These are phyloP conservation scores for Albizia julibrissin DNA, from an alignment of 306 rosid genomes.

Conservation along the genomic window DNA sequence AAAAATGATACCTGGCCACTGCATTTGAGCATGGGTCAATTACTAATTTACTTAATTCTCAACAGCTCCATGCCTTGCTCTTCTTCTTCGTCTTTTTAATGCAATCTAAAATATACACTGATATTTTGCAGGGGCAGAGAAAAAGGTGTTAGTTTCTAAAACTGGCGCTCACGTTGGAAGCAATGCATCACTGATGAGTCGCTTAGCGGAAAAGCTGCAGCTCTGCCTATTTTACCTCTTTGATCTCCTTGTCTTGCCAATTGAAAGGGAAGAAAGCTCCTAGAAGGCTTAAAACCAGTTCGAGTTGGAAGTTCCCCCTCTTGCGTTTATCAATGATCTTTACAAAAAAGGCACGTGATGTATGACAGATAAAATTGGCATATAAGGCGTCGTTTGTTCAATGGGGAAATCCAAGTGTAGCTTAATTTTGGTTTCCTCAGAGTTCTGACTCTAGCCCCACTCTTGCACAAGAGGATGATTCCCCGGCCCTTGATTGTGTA, in stretches of 20 bases:
- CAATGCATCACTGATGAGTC: conserved; percentile 31
- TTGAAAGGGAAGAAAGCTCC: conserved; percentile 49
- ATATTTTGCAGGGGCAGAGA: conserved; percentile 62
- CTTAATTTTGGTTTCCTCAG: background rate
- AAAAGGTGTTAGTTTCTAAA: conserved; percentile 41
- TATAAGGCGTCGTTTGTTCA: background rate
- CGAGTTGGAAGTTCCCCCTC: conserved; percentile 59
- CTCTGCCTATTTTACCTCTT: conserved; percentile 55
- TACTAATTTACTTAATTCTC: conserved; percentile 6
- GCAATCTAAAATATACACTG: background rate
- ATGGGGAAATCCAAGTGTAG: background rate
- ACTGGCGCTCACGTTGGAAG: conserved; percentile 49
- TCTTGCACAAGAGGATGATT: conserved; percentile 11
- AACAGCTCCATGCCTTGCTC: background rate
- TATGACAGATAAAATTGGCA: conserved; percentile 7
- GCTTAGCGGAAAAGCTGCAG: conserved; percentile 48
- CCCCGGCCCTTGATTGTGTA: background rate
- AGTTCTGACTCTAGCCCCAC: background rate
- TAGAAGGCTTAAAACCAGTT: conserved; percentile 62
- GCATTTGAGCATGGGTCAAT: background rate
- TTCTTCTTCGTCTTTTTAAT: conserved; percentile 5
- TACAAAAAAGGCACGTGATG: conserved; percentile 18
- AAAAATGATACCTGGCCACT: conserved; percentile 1
- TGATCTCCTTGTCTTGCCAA: conserved; percentile 54
- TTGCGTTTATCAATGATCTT: conserved; percentile 30